Conservation (phyloP, 2,329 filamentous ascomycete species). For the Lecanicillium sp. region DNA sequence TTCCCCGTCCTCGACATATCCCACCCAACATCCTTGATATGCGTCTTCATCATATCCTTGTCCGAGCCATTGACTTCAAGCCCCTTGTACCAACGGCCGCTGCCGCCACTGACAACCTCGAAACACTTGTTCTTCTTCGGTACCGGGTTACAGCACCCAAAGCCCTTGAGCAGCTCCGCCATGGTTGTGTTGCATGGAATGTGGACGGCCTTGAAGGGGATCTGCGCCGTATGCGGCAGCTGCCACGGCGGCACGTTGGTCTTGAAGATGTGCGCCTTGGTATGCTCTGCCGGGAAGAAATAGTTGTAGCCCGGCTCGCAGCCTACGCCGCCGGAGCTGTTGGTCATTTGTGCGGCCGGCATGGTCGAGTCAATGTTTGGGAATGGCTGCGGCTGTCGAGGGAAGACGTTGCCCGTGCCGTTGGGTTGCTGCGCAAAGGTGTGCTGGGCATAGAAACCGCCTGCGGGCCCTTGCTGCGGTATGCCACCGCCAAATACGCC, state of each 20-base stretch:
- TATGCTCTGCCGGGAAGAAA: constrained; percentile 50
- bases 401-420: constrained; percentile 24
- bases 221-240: constrained; percentile 29
- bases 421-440: constrained; percentile 28
- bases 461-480: constrained; percentile 10
- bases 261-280: constrained; percentile 52
- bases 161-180: constrained; percentile 48
- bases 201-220: constrained; percentile 41
- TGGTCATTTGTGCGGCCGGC: constrained; percentile 46
- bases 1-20: constrained; percentile 40
- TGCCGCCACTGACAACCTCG: constrained; percentile 47
- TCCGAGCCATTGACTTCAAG: constrained; percentile 43
- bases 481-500: constrained; percentile 6
- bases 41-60: constrained; percentile 37
- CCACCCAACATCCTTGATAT: constrained; percentile 53
- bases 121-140: constrained; percentile 48
- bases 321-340: constrained; percentile 49
- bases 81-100: constrained; percentile 53
- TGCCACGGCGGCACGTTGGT: constrained; percentile 46
- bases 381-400: constrained; percentile 32
- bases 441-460: constrained; percentile 19
- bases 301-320: constrained; percentile 58
- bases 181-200: constrained; percentile 47
- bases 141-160: constrained; percentile 45
- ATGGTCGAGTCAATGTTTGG: constrained; percentile 36